A percentile compares a stretch with the other conserved stretches of the same genome.
Conservation (phyloP, 2,329 filamentous ascomycete genomes). For the Fusarium xyrophilum region DNA sequence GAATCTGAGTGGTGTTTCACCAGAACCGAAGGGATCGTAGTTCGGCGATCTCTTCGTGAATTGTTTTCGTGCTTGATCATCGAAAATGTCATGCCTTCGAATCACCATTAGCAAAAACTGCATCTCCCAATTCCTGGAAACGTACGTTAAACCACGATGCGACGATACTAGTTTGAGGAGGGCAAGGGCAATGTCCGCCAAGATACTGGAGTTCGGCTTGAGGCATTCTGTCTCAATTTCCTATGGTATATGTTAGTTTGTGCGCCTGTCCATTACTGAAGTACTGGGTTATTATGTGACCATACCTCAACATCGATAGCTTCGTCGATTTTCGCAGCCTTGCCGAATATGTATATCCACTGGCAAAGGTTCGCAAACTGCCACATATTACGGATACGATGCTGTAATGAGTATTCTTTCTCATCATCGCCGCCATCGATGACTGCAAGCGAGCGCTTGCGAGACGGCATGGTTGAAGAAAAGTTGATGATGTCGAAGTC, state of each 20-base stretch:
- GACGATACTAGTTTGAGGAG: constrained; percentile 93
- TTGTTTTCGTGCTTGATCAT: constrained; percentile 90
- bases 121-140: constrained; percentile 31
- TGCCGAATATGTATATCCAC: constrained; percentile 91
- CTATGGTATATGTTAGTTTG: constrained; percentile 53
- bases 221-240: constrained; percentile 89
- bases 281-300: not conserved
- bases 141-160: constrained; percentile 89
- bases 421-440: constrained; percentile 27
- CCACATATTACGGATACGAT: constrained; percentile 86
- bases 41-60: constrained; percentile 81
- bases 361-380: constrained; percentile 94
- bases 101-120: constrained; percentile 12
- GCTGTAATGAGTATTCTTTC: constrained; percentile 49
- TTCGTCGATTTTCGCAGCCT: constrained; percentile 87
- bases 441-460: constrained; percentile 37
- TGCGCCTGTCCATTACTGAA: constrained; percentile 1
- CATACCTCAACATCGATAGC: constrained; percentile 87
- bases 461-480: constrained; percentile 38
- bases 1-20: constrained; percentile 76
- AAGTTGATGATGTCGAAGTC: constrained; percentile 26
- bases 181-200: constrained; percentile 83
- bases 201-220: constrained; percentile 74
- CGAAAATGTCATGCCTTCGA: constrained; percentile 80
- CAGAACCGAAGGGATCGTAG: constrained; percentile 84